phyloP scores from a whole-genome alignment of 139 green algal genomes.

The Chlamydomonas sp. region DNA sequence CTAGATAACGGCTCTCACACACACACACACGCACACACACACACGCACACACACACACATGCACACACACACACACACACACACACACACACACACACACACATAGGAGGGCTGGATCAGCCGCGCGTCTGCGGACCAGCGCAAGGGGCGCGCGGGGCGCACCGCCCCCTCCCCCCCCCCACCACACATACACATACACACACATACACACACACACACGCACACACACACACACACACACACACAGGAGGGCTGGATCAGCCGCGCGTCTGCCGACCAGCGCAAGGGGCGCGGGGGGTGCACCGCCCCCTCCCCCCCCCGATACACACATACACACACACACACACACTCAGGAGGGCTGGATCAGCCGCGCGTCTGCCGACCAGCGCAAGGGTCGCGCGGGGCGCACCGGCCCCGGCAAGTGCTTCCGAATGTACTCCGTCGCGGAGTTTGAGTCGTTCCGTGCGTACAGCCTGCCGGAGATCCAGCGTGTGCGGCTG shows the following conservation, averaged over 20 bases:
- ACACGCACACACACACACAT: too few relatives aligned
- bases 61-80: too few relatives aligned
- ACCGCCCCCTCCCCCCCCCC: too few relatives aligned
- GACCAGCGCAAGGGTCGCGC: conserved; percentile 50
- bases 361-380: conserved; percentile 39
- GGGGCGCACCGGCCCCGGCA: conserved; percentile 45
- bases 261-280: conserved; percentile 31
- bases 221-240: too few relatives aligned
- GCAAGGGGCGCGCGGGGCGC: conserved; percentile 37
- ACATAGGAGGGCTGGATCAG: conserved; percentile 39
- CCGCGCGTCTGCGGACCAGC: conserved; percentile 31
- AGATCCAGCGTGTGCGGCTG: conserved; percentile 34
- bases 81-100: too few relatives aligned
- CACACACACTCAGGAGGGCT: conserved; percentile 38
- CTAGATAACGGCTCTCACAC: too few relatives aligned
- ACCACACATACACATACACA: too few relatives aligned
- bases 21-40: too few relatives aligned
- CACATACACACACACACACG: too few relatives aligned
- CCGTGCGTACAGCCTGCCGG: conserved; percentile 25
- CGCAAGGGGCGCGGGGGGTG: conserved; percentile 36
- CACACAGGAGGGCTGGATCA: conserved; percentile 40
- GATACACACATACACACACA: too few relatives aligned
- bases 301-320: too few relatives aligned
- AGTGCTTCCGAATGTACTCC: conserved; percentile 51
- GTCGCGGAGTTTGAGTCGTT: conserved; percentile 19